Evolutionary conservation across 2,329 filamentous ascomycete species (phyloP).

Genomic region (Aspergillus pseudonomiae): DNA sequence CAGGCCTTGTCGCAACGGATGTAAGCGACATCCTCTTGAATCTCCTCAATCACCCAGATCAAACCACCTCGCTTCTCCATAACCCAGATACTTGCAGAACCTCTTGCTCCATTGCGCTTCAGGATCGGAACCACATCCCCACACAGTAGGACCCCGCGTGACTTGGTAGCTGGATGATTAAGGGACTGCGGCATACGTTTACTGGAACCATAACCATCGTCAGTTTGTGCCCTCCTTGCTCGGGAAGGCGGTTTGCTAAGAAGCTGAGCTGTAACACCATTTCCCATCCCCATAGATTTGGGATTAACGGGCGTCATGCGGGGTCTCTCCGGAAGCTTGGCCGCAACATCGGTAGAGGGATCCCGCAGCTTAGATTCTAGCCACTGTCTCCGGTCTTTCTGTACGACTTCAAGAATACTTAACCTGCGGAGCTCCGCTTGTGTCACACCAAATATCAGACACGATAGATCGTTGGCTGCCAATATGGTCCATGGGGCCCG

Average conservation of each 20-base stretch:
- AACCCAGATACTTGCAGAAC: slow-evolving; percentile 95
- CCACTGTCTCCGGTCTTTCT: slow-evolving; percentile 86
- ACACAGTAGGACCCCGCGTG: slow-evolving; percentile 86
- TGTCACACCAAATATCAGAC: slow-evolving; percentile 98
- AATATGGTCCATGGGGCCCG: slow-evolving; percentile 93
- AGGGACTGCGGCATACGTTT: slow-evolving; percentile 57
- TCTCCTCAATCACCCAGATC: slow-evolving; percentile 98
- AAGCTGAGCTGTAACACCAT: slow-evolving; percentile 83
- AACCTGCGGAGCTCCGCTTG: slow-evolving; percentile 91
- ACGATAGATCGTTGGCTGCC: slow-evolving; percentile 93
- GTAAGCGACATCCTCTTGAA: slow-evolving; percentile 86
- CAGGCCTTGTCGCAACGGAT: slow-evolving; percentile 78
- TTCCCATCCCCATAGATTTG: slow-evolving; percentile 65
- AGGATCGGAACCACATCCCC: slow-evolving; percentile 98
- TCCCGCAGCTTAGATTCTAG: slow-evolving; percentile 80
- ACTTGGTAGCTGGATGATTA: slow-evolving; percentile 73
- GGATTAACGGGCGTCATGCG: slow-evolving; percentile 40
- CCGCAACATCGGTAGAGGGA: slow-evolving; percentile 56
- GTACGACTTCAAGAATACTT: slow-evolving; percentile 92
- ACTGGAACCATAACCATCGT: slow-evolving; percentile 58
- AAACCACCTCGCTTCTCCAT: slow-evolving; percentile 93
- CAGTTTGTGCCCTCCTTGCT: slow-evolving; percentile 58
- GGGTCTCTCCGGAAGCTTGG: slow-evolving; percentile 39
- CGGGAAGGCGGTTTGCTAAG: slow-evolving; percentile 77
- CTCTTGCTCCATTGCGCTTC: slow-evolving; percentile 88